Evolutionary conservation across 768 basidiomycete genomes (phyloP).

Genomic region (Phanerodontia chrysosporium): DNA sequence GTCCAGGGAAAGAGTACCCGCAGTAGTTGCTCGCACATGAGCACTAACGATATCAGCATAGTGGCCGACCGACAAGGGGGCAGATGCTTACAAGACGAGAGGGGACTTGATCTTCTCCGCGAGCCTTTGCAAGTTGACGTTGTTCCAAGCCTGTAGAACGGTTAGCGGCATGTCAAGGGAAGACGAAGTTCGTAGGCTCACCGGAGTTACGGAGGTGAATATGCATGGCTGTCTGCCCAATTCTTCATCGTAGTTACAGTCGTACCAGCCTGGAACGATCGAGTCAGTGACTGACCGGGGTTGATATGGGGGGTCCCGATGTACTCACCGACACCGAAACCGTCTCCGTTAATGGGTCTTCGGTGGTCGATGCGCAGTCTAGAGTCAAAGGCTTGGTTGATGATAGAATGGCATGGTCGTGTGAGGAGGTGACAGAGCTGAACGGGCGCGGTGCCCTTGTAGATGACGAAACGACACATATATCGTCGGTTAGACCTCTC

Average conservation of each 20-base stretch:
- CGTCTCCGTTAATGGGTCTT: slow-evolving; percentile 91
- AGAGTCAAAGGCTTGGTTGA: slow-evolving; percentile 96
- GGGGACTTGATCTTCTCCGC: slow-evolving; percentile 98
- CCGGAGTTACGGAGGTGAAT: slow-evolving; percentile 93
- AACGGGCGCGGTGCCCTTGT: slow-evolving; percentile 92
- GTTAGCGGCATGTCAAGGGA: background rate
- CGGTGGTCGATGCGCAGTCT: slow-evolving; percentile 77
- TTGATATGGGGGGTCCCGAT: no score
- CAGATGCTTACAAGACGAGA: slow-evolving; percentile 70
- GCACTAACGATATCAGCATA: slow-evolving; percentile 39
- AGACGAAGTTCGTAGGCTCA: slow-evolving; percentile 27
- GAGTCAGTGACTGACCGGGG: background rate
- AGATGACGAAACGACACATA: slow-evolving; percentile 92
- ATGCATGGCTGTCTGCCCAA: slow-evolving; percentile 88
- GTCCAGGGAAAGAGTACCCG: slow-evolving; percentile 85
- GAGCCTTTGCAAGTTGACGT: slow-evolving; percentile 85
- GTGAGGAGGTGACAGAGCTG: slow-evolving; percentile 93
- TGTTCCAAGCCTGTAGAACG: slow-evolving; percentile 85
- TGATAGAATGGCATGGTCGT: slow-evolving; percentile 91
- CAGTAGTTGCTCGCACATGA: slow-evolving; percentile 92
- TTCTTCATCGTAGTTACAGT: slow-evolving; percentile 78
- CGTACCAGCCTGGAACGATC: slow-evolving; percentile 78
- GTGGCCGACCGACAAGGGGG: background rate
- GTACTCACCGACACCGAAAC: slow-evolving; percentile 86
- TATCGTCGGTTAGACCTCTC: background rate